Evolutionary conservation across 495 filamentous ascomycete genomes (phyloP).

Genomic region (Talaromyces stipitatus): DNA sequence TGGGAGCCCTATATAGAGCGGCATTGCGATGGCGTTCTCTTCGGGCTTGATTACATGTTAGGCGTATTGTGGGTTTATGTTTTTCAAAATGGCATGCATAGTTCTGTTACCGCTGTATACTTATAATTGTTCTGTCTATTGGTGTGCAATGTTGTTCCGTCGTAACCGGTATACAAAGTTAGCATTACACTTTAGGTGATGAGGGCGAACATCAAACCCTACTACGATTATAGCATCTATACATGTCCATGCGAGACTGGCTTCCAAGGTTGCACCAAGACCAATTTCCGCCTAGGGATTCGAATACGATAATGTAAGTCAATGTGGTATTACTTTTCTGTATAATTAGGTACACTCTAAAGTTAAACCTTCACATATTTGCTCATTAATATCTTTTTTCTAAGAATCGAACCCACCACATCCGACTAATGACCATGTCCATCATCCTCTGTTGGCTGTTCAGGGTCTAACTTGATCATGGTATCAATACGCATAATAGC

Average conservation of each 20-base stretch:
- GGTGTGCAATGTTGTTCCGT: constrained; percentile 12
- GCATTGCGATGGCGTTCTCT: constrained; percentile 5
- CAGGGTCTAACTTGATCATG: constrained; percentile 95
- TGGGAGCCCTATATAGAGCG: background rate
- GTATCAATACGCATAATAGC: constrained; percentile 99
- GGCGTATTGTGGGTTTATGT: constrained; percentile 8
- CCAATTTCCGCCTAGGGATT: too few species aligned
- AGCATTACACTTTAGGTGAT: background rate
- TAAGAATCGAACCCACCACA: background rate
- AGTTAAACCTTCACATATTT: background rate
- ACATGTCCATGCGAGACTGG: too few species aligned
- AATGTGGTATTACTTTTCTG: constrained; percentile 1
- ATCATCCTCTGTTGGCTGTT: constrained; percentile 66
- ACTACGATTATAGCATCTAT: background rate
- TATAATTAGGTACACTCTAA: constrained; percentile 1
- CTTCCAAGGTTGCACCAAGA: too few species aligned
- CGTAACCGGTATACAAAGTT: background rate
- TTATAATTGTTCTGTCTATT: constrained; percentile 8
- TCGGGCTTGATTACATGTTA: background rate
- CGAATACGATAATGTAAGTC: too few species aligned
- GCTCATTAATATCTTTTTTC: background rate
- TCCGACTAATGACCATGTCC: constrained; percentile 35
- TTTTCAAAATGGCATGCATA: constrained; percentile 20
- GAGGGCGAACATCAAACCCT: background rate
- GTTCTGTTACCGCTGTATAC: background rate